Evolutionary conservation across 257 asterid genomes (phyloP).

Genomic region (Hygrophila difformis): DNA sequence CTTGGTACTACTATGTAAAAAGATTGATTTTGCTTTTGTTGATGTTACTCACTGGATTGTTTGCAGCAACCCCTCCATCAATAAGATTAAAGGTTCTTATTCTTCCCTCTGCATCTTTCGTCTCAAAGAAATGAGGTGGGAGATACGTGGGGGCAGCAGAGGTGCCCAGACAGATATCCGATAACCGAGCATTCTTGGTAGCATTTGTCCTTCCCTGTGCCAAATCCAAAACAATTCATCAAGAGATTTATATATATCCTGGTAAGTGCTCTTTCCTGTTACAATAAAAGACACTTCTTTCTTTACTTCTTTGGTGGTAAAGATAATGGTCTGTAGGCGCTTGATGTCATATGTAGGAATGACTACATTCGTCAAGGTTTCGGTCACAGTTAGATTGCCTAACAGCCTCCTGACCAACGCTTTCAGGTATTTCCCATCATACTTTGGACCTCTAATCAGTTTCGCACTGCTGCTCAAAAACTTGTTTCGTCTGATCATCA

Average conservation of each 20-base stretch:
- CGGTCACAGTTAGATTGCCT: conserved; percentile 39
- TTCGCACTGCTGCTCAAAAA: conserved; percentile 22
- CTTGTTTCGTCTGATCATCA: conserved; percentile 39
- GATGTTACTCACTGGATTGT: conserved; percentile 56
- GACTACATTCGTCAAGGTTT: conserved; percentile 39
- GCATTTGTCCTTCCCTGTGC: conserved; percentile 33
- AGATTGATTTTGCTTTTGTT: no score
- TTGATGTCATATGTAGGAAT: conserved; percentile 57
- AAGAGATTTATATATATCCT: no score
- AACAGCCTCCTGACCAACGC: conserved; percentile 21
- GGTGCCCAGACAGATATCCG: conserved; percentile 55
- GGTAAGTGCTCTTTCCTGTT: no score
- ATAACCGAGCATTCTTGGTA: conserved; percentile 40
- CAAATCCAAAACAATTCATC: neutral
- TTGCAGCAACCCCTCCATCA: conserved; percentile 64
- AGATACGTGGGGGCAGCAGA: conserved; percentile 50
- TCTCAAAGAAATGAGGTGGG: conserved; percentile 28
- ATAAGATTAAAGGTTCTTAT: conserved; percentile 31
- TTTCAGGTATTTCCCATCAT: conserved; percentile 41
- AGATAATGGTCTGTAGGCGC: conserved; percentile 47
- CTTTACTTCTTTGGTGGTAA: conserved; percentile 47
- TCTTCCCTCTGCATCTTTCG: conserved; percentile 27
- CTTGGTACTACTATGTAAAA: no score
- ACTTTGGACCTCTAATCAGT: conserved; percentile 57
- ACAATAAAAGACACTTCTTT: no score